Conservation (phyloP, 495 filamentous ascomycete genomes). For the Penicillium salamii region DNA sequence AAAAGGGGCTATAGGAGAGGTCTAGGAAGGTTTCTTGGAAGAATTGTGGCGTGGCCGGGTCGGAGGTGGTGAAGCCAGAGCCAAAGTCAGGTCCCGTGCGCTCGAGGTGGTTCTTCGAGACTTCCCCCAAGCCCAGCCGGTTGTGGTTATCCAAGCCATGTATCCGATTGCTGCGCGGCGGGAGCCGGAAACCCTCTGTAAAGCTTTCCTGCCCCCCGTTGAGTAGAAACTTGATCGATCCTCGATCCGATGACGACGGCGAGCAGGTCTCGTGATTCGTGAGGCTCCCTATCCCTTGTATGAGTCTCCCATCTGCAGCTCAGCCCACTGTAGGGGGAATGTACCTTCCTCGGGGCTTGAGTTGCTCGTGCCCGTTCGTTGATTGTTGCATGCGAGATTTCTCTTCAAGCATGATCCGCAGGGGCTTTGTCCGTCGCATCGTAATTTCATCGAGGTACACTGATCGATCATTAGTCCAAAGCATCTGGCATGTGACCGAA, state of each 20-base stretch:
- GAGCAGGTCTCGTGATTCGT: slow-evolving; percentile 25
- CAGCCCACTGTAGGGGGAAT: background rate
- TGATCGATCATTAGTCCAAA: slow-evolving; percentile 7
- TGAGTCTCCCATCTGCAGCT: background rate
- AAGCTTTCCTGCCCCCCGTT: slow-evolving; percentile 47
- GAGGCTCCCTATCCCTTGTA: slow-evolving; percentile 15
- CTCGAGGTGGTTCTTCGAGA: slow-evolving; percentile 14
- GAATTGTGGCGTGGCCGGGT: slow-evolving; percentile 27
- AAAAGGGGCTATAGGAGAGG: slow-evolving; percentile 44
- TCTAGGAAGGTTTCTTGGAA: slow-evolving; percentile 42
- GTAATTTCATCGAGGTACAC: slow-evolving; percentile 53
- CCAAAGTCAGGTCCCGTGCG: slow-evolving; percentile 13
- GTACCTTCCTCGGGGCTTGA: slow-evolving; percentile 19
- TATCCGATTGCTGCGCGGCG: slow-evolving; percentile 38
- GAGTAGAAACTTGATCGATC: slow-evolving; percentile 48
- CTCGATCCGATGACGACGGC: slow-evolving; percentile 35
- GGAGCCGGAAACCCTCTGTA: slow-evolving; percentile 42
- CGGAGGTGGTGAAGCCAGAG: slow-evolving; percentile 23
- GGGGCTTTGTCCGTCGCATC: slow-evolving; percentile 47
- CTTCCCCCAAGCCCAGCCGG: slow-evolving; percentile 25
- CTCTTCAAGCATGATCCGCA: slow-evolving; percentile 48
- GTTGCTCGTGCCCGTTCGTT: slow-evolving; percentile 17
- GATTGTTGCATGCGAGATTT: slow-evolving; percentile 42
- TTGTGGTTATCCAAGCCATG: slow-evolving; percentile 36
- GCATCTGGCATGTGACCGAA: background rate